Base-by-base conservation (phyloP, 306 rosid genomes). In the Quercus suber region DNA sequence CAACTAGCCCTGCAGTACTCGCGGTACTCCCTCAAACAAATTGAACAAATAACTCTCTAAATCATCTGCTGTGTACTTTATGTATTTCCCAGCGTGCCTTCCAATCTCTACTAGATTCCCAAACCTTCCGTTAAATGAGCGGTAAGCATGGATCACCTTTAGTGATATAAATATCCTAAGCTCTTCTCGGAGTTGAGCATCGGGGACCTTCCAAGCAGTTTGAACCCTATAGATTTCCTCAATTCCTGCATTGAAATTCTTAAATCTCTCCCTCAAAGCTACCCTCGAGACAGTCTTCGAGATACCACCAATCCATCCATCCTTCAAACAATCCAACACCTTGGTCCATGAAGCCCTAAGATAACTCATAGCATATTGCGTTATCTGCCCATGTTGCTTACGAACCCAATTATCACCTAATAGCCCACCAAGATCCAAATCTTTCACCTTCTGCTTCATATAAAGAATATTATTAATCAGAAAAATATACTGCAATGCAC, bases 341-440 rank as follows among this genome's bases (percentile, higher is more conserved):
- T 87, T 93, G 87, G 81, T 95, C 99, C 99, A 95, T 58, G 94
- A 85, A 77, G 97, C 98, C 79, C 99, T 91, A 30, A 95, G 94
- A 82, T 91, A 93, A 72, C 89, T 93, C 1, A 97, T 95, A 8
- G 92, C 96, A 58, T 81, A 76, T 86, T 95, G 98, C 63, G 96
- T 94, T 19, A 91, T 81, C 86, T 87, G 92, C 28, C 96, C 96
- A 0, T 92, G 88, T 27, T 89, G 97, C 68, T 88, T 89, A 20
- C 98, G 88, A 73, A 95, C 83, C 99, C 99, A 95, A 51, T 88
- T 81, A 80, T 91, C 96, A 9, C 99, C 98, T 80, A 93, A 82
- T 56, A 93, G 85, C 81, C 77, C 85, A 55, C 92, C 79, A 56
- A 95, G 95, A 59, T 93, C 99, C 0, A 94, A 95, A 82, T 89